Percentiles rank a stretch among this genome's conserved stretches.
These are phyloP conservation scores for Halenospora varia DNA, from an alignment of 495 filamentous ascomycete species.

Conservation along the genomic window DNA sequence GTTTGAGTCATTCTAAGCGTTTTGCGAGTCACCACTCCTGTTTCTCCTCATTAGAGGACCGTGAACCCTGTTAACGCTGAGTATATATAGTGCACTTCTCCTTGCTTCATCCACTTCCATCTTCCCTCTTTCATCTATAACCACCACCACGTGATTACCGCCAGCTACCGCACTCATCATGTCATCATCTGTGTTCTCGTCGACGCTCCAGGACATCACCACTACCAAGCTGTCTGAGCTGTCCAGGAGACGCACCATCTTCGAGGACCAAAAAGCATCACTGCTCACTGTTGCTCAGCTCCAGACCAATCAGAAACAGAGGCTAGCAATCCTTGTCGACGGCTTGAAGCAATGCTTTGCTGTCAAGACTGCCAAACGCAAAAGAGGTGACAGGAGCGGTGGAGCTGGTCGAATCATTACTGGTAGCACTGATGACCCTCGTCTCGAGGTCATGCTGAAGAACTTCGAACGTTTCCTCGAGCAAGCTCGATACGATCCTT, in stretches of 20 bases:
- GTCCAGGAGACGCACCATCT: conserved; percentile 52
- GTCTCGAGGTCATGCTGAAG: conserved; percentile 38
- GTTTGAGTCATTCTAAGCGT: neutral
- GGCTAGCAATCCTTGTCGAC: conserved; percentile 35
- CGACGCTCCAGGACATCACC: conserved; percentile 63
- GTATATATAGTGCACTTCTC: neutral
- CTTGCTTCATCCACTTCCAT: neutral
- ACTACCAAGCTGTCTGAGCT: conserved; percentile 59
- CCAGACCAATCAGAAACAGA: conserved; percentile 28
- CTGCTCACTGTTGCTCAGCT: conserved; percentile 27
- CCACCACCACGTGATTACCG: neutral
- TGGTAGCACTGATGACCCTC: conserved; percentile 23
- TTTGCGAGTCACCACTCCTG: neutral
- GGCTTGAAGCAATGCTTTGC: conserved; percentile 37
- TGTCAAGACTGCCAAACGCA: conserved; percentile 24
- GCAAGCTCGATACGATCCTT: conserved; percentile 53
- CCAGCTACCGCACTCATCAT: conserved; percentile 8
- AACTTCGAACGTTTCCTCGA: conserved; percentile 49
- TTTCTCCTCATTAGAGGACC: neutral
- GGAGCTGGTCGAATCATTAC: conserved; percentile 20
- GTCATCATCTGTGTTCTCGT: conserved; percentile 42
- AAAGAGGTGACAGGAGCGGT: conserved; percentile 3
- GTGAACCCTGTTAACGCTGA: no score
- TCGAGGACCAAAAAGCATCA: conserved; percentile 38
- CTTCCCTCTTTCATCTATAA: neutral